Evolutionary conservation across 2,329 filamentous ascomycete species (phyloP), one percentile per base, ranked within the genome.

Genomic region (Saccharata proteae): DNA sequence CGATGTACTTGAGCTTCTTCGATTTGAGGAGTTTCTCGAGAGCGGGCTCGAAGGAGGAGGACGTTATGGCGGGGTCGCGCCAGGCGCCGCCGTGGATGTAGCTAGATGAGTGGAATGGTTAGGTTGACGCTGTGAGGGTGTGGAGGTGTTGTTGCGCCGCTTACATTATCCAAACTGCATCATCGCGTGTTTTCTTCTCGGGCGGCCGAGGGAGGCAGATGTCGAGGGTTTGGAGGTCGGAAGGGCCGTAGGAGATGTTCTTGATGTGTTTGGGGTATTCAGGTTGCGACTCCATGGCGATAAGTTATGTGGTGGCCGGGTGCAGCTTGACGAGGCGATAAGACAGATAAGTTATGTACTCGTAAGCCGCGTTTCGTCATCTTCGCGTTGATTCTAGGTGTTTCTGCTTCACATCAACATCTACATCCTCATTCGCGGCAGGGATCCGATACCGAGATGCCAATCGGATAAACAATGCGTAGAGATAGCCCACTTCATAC

Each of bases 1-100:
- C 67, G 35, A 81, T 59, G 29, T 54, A 48, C 16, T 50, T 30
- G 11, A 39, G 29, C 8, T 37, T 20, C 16, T 20, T 7, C 13
- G 44, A 44, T 12, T 38, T 15, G 15, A 53, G 39, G 14, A 66
- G 51, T 35, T 57, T 44, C 1, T 43, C 37, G 23, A 59, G 48
- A 0, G 60, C 54, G 17, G 52, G 49, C 16, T 43, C 30, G 42
- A 63, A 47, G 39, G 48, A 49, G 18, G 42, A 21, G 2, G 53
- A 46, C 24, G 45, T 48, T 39, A 62, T 57, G n/a, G 45, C 38
- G 3, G 62, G 61, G 38, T 65, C 63, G 39, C 56, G 57, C 62
- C 62, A 67, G 35, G 62, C 62, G 39, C 63, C 63, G 46, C 63
- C 63, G 45, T 66, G 63, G 42, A 66, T 45, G 46, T 60, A 66